Conservation (phyloP, 768 basidiomycete genomes). For the Candolleomyces eurysporus region DNA sequence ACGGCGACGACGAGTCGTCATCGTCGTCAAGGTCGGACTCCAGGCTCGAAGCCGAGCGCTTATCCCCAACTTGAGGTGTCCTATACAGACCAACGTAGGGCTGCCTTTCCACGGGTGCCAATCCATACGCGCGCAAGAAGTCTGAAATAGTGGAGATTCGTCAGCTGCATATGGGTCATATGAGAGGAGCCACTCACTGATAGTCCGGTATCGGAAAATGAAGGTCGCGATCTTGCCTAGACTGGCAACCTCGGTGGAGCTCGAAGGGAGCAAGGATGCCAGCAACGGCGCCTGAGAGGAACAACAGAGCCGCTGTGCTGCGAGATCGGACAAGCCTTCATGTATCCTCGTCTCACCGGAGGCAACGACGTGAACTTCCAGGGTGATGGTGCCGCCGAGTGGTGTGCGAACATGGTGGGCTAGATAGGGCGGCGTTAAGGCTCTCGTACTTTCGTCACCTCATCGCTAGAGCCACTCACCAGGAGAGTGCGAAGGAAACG, state of each 20-base stretch:
- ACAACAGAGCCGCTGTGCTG: constrained; percentile 14
- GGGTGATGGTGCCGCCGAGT: constrained; percentile 27
- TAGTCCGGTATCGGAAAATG: constrained; percentile 28
- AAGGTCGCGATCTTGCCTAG: constrained; percentile 30
- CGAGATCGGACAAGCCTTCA: constrained; percentile 26
- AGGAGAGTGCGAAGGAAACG: constrained; percentile 17
- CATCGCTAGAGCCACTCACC: constrained; percentile 10
- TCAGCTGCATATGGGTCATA: background rate
- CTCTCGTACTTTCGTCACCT: constrained; percentile 14
- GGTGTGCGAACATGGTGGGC: constrained; percentile 21
- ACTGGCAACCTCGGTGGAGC: constrained; percentile 30
- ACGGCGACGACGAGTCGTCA: background rate
- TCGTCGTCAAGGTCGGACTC: constrained; percentile 5
- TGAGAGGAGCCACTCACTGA: constrained; percentile 15
- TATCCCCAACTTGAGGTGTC: constrained; percentile 1
- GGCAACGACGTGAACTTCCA: constrained; percentile 28
- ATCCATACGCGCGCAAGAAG: constrained; percentile 2
- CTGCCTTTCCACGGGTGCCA: background rate
- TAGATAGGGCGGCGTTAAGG: background rate
- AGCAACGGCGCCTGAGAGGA: constrained; percentile 23
- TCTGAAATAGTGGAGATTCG: background rate
- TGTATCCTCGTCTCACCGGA: constrained; percentile 28
- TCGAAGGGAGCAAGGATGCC: constrained; percentile 27
- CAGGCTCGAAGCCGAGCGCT: constrained; percentile 1
- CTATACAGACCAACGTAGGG: background rate